A percentile compares a stretch with the other conserved stretches of the same genome.
phyloP scores from a whole-genome alignment of 306 rosid species.

The Begonia fuchsioides region DNA sequence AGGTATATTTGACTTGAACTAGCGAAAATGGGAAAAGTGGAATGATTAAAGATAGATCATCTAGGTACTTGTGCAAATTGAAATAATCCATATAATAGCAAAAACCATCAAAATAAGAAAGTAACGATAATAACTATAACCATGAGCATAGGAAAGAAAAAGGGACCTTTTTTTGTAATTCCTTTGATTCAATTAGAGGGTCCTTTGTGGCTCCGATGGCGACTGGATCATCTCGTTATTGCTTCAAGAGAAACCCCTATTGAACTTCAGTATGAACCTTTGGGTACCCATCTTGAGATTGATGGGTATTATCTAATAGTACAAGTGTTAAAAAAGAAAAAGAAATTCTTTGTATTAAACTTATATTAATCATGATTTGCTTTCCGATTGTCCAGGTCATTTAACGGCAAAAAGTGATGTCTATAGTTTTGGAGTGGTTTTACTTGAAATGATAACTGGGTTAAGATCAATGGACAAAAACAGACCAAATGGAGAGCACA shows the following conservation, averaged over 20 bases:
- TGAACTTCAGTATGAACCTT: conserved; percentile 4
- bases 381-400: conserved; percentile 37
- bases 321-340: background rate
- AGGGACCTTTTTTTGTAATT: no score
- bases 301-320: conserved; percentile 4
- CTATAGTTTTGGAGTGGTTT: conserved; percentile 90
- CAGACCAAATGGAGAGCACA: conserved; percentile 91
- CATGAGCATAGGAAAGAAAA: background rate
- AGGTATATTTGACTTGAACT: conserved; percentile 22
- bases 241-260: conserved; percentile 7
- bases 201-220: background rate
- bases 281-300: conserved; percentile 7
- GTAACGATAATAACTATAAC: background rate
- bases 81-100: background rate
- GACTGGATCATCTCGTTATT: conserved; percentile 6
- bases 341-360: no score
- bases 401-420: conserved; percentile 88
- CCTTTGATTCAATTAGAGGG: no score
- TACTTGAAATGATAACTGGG: conserved; percentile 85
- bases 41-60: background rate
- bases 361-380: no score
- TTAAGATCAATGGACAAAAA: conserved; percentile 77
- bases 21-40: background rate
- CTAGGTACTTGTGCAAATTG: background rate
- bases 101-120: background rate